A percentile compares a stretch with the other conserved stretches of the same genome.
phyloP scores from a whole-genome alignment of 768 basidiomycete genomes.

The Flagelloscypha sp. region DNA sequence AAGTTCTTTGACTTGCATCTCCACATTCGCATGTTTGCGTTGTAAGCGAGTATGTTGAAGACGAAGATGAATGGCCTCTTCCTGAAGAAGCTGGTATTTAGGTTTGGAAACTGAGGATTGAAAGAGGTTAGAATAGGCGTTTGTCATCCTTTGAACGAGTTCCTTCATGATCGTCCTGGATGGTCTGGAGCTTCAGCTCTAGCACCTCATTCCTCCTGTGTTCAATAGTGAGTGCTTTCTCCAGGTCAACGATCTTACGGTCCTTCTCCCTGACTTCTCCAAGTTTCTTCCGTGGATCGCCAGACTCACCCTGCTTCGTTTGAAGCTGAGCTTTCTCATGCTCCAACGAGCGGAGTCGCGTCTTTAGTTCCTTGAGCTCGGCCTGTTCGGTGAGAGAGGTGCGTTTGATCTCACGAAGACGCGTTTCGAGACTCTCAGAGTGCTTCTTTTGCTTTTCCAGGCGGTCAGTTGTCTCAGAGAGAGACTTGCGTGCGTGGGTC shows the following conservation, averaged over 20 bases:
- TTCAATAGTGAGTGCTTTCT: slow-evolving; percentile 42
- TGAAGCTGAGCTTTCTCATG: slow-evolving; percentile 46
- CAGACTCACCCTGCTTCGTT: slow-evolving; percentile 42
- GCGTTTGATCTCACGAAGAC: slow-evolving; percentile 56
- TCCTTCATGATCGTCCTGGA: slow-evolving; percentile 22
- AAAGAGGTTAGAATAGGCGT: slow-evolving; percentile 47
- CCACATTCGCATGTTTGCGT: slow-evolving; percentile 60
- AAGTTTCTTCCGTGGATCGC: slow-evolving; percentile 42
- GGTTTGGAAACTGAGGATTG: slow-evolving; percentile 30
- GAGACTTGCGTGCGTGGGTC: slow-evolving; percentile 35
- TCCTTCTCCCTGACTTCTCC: slow-evolving; percentile 53
- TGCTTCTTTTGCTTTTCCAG: slow-evolving; percentile 60
- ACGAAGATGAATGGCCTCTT: slow-evolving; percentile 29
- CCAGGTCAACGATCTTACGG: slow-evolving; percentile 44
- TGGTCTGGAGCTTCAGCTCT: slow-evolving; percentile 29
- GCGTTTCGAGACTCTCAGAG: slow-evolving; percentile 45
- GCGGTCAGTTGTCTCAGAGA: slow-evolving; percentile 43
- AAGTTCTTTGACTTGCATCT: slow-evolving; percentile 58
- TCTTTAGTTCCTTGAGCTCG: slow-evolving; percentile 55
- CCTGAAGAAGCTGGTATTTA: slow-evolving; percentile 30
- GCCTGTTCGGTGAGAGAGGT: slow-evolving; percentile 38
- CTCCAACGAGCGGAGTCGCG: slow-evolving; percentile 50
- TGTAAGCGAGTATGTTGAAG: slow-evolving; percentile 45
- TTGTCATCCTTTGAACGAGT: slow-evolving; percentile 41
- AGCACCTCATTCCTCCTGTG: slow-evolving; percentile 39